These are phyloP conservation scores for Tilletiaria anomala DNA, from an alignment of 1,284 basidiomycete species.

Conservation along the genomic window DNA sequence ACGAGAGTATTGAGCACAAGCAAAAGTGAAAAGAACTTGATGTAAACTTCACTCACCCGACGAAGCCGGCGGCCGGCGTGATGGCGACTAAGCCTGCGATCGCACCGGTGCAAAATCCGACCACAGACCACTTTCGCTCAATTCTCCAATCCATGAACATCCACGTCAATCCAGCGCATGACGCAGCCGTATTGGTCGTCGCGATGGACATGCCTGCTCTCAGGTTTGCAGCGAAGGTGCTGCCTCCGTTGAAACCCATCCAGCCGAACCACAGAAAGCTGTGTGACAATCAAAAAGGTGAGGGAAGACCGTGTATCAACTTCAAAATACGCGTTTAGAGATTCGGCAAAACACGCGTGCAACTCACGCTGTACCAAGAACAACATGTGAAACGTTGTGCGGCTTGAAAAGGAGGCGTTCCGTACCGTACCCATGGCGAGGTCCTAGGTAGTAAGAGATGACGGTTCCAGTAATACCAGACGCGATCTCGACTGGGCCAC, in stretches of 20 bases:
- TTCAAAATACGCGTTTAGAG: no score
- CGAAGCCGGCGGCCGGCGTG: slow-evolving; percentile 42
- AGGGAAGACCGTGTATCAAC: no score
- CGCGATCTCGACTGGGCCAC: slow-evolving; percentile 82
- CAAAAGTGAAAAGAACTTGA: background rate
- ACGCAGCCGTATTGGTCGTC: slow-evolving; percentile 62
- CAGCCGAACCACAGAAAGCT: slow-evolving; percentile 88
- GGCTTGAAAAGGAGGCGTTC: slow-evolving; percentile 78
- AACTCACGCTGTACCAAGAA: slow-evolving; percentile 72
- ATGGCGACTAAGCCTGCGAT: slow-evolving; percentile 42
- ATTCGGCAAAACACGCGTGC: no score
- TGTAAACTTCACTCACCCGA: slow-evolving; percentile 37
- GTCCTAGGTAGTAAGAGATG: slow-evolving; percentile 82
- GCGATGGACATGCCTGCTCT: slow-evolving; percentile 72
- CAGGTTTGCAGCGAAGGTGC: slow-evolving; percentile 76
- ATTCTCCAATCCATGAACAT: slow-evolving; percentile 70
- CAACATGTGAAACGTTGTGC: slow-evolving; percentile 78
- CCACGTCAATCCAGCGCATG: slow-evolving; percentile 71
- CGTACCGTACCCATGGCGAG: slow-evolving; percentile 69
- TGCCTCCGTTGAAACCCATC: slow-evolving; percentile 83
- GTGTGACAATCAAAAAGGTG: no score
- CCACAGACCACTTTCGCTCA: slow-evolving; percentile 59
- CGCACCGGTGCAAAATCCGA: slow-evolving; percentile 34
- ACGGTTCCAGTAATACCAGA: slow-evolving; percentile 75
- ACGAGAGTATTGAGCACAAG: no score